Evolutionary conservation across 2,329 filamentous ascomycete species (phyloP).

Genomic region (Fusarium austroafricanum): DNA sequence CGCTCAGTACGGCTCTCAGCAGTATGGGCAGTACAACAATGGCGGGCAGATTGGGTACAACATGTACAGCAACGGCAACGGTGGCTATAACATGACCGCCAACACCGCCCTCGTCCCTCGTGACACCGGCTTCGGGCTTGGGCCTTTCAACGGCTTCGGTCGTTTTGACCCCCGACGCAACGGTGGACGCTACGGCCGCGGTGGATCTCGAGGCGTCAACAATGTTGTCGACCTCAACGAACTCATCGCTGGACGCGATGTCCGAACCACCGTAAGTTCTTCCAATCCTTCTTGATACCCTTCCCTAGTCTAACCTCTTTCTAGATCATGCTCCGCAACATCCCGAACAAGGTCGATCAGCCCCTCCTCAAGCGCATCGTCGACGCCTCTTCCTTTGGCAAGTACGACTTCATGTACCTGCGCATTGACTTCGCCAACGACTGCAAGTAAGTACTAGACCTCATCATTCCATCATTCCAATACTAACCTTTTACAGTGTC

Average conservation of each 20-base stretch:
- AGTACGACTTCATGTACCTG: constrained; percentile 95
- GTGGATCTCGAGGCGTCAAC: constrained; percentile 48
- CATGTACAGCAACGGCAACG: too few species aligned
- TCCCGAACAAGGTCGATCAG: constrained; percentile 89
- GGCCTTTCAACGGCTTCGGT: background rate
- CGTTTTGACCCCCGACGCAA: constrained; percentile 40
- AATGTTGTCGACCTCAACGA: constrained; percentile 66
- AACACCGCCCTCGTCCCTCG: too few species aligned
- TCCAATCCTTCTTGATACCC: background rate
- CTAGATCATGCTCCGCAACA: constrained; percentile 93
- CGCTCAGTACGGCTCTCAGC: too few species aligned
- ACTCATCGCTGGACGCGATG: constrained; percentile 69
- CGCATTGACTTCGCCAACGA: constrained; percentile 89
- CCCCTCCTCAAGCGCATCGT: constrained; percentile 81
- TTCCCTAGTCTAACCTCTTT: constrained; percentile 1
- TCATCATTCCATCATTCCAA: background rate
- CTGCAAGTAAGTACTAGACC: constrained; percentile 73
- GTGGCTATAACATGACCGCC: too few species aligned
- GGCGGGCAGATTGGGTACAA: too few species aligned
- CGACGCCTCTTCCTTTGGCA: constrained; percentile 80
- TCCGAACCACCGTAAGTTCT: constrained; percentile 76
- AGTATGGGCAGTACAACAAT: too few species aligned
- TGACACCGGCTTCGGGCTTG: background rate
- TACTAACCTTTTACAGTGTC: constrained; percentile 69
- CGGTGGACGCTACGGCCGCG: background rate